Evolutionary conservation across 192 early-diverging fungal species (phyloP).

Genomic region (Coemansia sp.): DNA sequence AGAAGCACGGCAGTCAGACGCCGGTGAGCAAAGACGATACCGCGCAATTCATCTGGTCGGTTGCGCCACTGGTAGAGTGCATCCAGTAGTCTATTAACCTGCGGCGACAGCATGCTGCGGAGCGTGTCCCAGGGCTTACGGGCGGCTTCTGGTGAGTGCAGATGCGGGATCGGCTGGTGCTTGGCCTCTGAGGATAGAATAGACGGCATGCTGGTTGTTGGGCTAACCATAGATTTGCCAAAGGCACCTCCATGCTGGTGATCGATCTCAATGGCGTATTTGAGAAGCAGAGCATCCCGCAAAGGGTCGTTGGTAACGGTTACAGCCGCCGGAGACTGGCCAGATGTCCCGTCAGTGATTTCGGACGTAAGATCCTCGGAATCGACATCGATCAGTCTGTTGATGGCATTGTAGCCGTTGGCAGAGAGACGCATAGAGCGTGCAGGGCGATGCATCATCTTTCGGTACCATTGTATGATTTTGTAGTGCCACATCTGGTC

Average conservation of each 20-base stretch:
- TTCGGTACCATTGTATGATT: conserved; percentile 48
- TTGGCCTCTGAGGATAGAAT: not conserved
- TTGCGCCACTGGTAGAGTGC: conserved; percentile 58
- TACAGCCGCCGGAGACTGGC: not conserved
- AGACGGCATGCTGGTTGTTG: not conserved
- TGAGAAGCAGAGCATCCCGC: conserved; percentile 13
- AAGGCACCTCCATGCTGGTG: conserved; percentile 7
- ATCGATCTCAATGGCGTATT: conserved; percentile 17
- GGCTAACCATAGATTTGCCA: not conserved
- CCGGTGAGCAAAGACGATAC: conserved; percentile 83
- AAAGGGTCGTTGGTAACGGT: not conserved
- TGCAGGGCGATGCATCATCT: conserved; percentile 20
- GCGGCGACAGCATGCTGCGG: conserved; percentile 59
- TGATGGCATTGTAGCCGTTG: not conserved
- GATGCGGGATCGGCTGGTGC: not conserved
- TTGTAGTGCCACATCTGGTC: conserved; percentile 67
- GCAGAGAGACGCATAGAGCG: not conserved
- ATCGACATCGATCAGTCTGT: not conserved
- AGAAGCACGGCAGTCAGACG: conserved; percentile 72
- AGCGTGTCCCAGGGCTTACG: conserved; percentile 33
- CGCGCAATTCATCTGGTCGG: conserved; percentile 64
- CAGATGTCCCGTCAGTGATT: not conserved
- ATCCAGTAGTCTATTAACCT: conserved; percentile 66
- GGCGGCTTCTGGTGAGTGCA: not conserved
- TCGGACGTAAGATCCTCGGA: conserved; percentile 1